phyloP scores from a whole-genome alignment of 352 stramenopile species.

The Achlya hypogyna region DNA sequence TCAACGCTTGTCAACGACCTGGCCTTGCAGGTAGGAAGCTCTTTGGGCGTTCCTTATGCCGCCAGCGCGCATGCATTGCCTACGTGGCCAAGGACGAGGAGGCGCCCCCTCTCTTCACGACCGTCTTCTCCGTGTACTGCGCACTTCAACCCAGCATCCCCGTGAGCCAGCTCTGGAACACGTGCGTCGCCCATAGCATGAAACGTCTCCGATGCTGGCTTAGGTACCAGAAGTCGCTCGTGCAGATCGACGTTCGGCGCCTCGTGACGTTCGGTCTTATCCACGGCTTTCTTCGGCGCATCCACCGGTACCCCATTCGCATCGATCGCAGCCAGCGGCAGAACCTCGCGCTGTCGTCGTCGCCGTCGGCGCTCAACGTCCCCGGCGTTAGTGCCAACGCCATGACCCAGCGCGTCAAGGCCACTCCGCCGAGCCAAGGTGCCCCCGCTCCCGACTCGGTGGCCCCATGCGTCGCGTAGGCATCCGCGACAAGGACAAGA shows the following conservation, averaged over 20 bases:
- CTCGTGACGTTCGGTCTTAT: constrained; percentile 86
- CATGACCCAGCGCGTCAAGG: neutral
- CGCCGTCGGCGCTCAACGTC: constrained; percentile 14
- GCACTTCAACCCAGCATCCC: constrained; percentile 72
- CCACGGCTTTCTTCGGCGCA: constrained; percentile 69
- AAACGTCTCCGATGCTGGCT: constrained; percentile 21
- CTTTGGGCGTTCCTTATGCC: neutral
- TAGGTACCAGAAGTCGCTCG: neutral
- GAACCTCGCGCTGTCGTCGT: constrained; percentile 6
- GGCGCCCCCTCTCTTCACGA: constrained; percentile 44
- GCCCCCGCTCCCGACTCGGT: neutral
- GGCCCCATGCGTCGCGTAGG: neutral
- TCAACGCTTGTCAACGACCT: constrained; percentile 41
- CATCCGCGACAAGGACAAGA: constrained; percentile 36
- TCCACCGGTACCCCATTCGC: constrained; percentile 77
- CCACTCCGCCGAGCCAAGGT: constrained; percentile 7
- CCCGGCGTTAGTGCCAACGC: neutral
- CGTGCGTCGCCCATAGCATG: constrained; percentile 31
- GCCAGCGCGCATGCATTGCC: constrained; percentile 42
- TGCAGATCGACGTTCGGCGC: constrained; percentile 59
- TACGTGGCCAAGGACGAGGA: constrained; percentile 73
- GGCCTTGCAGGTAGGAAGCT: constrained; percentile 37
- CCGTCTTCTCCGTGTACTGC: constrained; percentile 83
- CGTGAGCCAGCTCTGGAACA: constrained; percentile 76
- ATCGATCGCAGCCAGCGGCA: constrained; percentile 6